Base-by-base conservation (phyloP, 2,329 filamentous ascomycete species). In the Stromatinia cepivora region DNA sequence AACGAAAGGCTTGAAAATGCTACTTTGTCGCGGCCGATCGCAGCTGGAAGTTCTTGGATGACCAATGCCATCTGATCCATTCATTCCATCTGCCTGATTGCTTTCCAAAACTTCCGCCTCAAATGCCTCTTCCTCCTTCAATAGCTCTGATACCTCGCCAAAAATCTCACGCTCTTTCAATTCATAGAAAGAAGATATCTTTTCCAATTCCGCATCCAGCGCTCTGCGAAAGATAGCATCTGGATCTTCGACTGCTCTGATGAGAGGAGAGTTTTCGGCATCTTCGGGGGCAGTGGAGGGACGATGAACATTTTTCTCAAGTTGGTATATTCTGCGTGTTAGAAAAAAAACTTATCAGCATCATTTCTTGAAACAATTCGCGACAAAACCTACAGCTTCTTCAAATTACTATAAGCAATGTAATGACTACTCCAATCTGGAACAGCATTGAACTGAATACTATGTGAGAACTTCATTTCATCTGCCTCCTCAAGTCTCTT, bases 401-500 rank as follows among this genome's bases (percentile, higher is more conserved):
- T 99, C 76, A 99, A 87, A 78, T 97, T 98, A 83, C 94, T 97
- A 82, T 99, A 99, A 71, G 94, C 92, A 78, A 99, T 96, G 81
- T 99, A 99, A 81, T 98, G 89, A 77, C 90, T 94, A 84, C 93
- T 97, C 95, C 95, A 99, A 82, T 99, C 95, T n/a, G 95, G 95
- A 76, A 99, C 95, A 73, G 95, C 94, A 84, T 99, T 99, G 83
- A 99, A 99, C 84, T 99, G 95, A 76, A 99, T 90, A 82, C 94
- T 98, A 81, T 99, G 95, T 25, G 94, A 98, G 85, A 99, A 99
- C 90, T 98, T 98, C 95, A 99, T 99, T 79, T 93, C 92, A 88
- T 91, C 89, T 74, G 85, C 87, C 75, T 89, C 84, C 76, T 92
- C 87, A 76, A 94, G 88, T 85, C 87, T 87, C 78, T 84, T 83